Percentiles rank a stretch among this genome's conserved stretches.
Conservation (phyloP, 345 rosid species). For the Salix arbutifolia region DNA sequence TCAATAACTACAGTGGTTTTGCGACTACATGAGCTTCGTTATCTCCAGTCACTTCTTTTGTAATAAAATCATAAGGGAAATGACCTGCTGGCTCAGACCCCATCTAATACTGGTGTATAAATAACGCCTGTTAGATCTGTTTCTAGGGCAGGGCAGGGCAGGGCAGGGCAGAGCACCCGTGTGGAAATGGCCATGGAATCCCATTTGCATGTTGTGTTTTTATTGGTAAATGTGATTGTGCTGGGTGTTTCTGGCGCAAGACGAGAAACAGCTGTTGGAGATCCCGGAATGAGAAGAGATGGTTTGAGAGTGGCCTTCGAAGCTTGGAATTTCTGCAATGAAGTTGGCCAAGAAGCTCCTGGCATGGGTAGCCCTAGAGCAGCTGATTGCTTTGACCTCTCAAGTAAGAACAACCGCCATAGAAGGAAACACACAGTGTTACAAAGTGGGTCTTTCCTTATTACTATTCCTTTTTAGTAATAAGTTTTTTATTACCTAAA, state of each 20-base stretch:
- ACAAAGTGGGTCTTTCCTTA: not conserved
- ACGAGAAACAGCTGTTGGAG: conserved; percentile 41
- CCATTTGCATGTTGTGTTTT: conserved; percentile 4
- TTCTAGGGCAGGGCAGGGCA: not conserved
- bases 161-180: not conserved
- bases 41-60: no score
- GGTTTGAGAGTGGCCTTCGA: conserved; percentile 33
- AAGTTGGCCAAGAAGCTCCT: conserved; percentile 26
- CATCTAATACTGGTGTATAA: not conserved
- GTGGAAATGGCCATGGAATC: conserved; percentile 21
- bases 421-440: conserved; percentile 2
- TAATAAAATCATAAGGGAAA: not conserved
- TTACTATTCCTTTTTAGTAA: not conserved
- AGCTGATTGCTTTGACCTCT: conserved; percentile 33
- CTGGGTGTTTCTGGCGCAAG: conserved; percentile 10
- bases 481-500: not conserved
- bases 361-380: conserved; percentile 33
- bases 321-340: conserved; percentile 39
- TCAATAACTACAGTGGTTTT: no score
- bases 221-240: conserved; percentile 28
- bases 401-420: conserved; percentile 20
- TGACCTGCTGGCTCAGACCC: not conserved
- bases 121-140: conserved; percentile 1
- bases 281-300: conserved; percentile 32
- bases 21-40: no score